A percentile compares a stretch with the other conserved stretches of the same genome.
phyloP scores from a whole-genome alignment of 768 basidiomycete genomes.

The Mycena kentingensis region DNA sequence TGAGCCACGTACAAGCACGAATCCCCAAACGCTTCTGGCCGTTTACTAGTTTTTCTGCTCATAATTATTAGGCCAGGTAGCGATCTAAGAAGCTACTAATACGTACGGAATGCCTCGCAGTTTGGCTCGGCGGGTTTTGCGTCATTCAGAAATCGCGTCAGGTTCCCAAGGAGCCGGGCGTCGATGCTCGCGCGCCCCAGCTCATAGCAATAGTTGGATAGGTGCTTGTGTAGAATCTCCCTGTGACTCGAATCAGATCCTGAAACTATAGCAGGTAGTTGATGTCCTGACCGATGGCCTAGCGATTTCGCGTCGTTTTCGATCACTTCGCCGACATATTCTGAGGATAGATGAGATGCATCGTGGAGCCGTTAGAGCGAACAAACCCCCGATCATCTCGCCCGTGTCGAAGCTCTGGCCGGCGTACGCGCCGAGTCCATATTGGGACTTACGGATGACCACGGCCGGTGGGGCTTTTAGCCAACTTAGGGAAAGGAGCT shows the following conservation, averaged over 20 bases:
- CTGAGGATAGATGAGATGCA: no score
- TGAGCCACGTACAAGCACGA: background rate
- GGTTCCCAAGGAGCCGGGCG: background rate
- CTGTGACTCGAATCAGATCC: no score
- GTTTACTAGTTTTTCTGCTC: background rate
- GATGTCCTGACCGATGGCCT: no score
- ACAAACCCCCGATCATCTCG: background rate
- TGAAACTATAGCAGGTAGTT: no score
- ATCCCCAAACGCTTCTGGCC: background rate
- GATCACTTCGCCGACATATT: background rate
- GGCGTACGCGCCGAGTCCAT: background rate
- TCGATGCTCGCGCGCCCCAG: background rate
- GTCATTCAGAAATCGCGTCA: background rate
- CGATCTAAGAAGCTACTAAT: background rate
- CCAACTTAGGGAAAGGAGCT: no score
- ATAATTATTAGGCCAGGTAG: background rate
- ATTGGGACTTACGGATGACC: background rate
- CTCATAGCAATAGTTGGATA: background rate
- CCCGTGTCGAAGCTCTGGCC: background rate
- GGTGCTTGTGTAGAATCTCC: no score
- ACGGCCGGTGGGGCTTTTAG: background rate
- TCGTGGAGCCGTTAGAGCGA: no score
- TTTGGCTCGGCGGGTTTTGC: background rate
- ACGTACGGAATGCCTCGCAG: background rate
- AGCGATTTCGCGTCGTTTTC: no score